Evolutionary conservation across 768 basidiomycete species (phyloP).

Genomic region (Termitomyces sp.): DNA sequence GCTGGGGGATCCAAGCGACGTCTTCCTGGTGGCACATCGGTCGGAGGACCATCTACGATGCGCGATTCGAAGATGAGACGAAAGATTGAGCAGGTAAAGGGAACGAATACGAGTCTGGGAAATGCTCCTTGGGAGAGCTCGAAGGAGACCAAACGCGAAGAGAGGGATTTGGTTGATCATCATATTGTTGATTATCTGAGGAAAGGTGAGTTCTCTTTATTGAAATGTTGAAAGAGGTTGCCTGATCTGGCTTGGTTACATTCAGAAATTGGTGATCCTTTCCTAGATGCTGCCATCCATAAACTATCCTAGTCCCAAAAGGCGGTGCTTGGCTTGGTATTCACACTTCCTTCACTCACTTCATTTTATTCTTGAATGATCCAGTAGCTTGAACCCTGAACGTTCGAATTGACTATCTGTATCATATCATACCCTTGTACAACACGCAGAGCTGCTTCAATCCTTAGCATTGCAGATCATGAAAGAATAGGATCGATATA

Average conservation of each 20-base stretch:
- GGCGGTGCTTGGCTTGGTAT: not conserved
- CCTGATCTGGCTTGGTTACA: slow-evolving; percentile 1
- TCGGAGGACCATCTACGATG: slow-evolving; percentile 32
- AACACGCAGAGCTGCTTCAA: not conserved
- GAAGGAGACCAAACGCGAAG: slow-evolving; percentile 43
- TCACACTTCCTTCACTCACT: not conserved
- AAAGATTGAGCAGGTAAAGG: slow-evolving; percentile 34
- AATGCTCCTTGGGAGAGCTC: slow-evolving; percentile 19
- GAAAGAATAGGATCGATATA: too few species aligned
- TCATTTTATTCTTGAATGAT: not conserved
- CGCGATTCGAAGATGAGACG: slow-evolving; percentile 48
- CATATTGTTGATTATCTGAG: slow-evolving; percentile 45
- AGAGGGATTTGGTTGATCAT: slow-evolving; percentile 49
- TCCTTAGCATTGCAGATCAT: too few species aligned
- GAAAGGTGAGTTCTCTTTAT: slow-evolving; percentile 34
- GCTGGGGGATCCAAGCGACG: slow-evolving; percentile 40
- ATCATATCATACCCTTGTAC: slow-evolving; percentile 6
- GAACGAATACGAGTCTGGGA: slow-evolving; percentile 10
- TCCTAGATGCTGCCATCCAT: slow-evolving; percentile 31
- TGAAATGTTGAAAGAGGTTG: not conserved
- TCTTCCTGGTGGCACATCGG: slow-evolving; percentile 41
- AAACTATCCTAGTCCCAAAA: slow-evolving; percentile 13
- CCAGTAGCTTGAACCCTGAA: not conserved
- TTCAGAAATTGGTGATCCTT: slow-evolving; percentile 53
- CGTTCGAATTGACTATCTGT: not conserved